Percentiles rank a stretch among this genome's conserved stretches.
phyloP scores from a whole-genome alignment of 345 rosid genomes.

The Cardamine occulta region DNA sequence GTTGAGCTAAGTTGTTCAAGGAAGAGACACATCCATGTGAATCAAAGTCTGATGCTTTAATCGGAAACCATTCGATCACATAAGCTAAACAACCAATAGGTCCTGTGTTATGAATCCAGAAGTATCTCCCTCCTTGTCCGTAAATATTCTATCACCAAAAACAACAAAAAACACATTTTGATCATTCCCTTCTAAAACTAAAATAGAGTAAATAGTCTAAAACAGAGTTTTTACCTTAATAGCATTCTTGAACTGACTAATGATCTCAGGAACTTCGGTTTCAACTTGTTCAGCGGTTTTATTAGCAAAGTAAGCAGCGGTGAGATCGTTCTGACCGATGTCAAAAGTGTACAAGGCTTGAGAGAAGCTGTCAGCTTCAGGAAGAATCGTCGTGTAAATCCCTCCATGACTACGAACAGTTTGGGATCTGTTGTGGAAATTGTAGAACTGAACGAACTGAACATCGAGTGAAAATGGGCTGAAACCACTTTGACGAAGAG shows the following conservation, averaged over 20 bases:
- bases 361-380: slow-evolving; percentile 51
- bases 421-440: slow-evolving; percentile 67
- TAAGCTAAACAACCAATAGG: slow-evolving; percentile 72
- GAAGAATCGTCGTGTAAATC: slow-evolving; percentile 49
- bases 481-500: slow-evolving; percentile 71
- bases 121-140: slow-evolving; percentile 67
- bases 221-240: slow-evolving; percentile 43
- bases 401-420: slow-evolving; percentile 56
- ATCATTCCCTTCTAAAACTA: not conserved
- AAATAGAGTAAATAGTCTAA: not conserved
- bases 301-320: slow-evolving; percentile 58
- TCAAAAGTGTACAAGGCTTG: slow-evolving; percentile 69
- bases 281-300: slow-evolving; percentile 51
- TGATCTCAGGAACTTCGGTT: slow-evolving; percentile 55
- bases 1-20: slow-evolving; percentile 62
- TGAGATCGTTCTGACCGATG: slow-evolving; percentile 78
- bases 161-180: not conserved
- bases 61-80: slow-evolving; percentile 57
- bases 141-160: slow-evolving; percentile 50
- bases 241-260: slow-evolving; percentile 49
- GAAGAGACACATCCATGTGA: slow-evolving; percentile 59
- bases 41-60: slow-evolving; percentile 55
- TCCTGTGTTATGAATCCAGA: slow-evolving; percentile 80
- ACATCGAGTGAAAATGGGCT: slow-evolving; percentile 85
- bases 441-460: slow-evolving; percentile 58